phyloP scores from a whole-genome alignment of 2,329 filamentous ascomycete species.

The Exophiala xenobiotica region DNA sequence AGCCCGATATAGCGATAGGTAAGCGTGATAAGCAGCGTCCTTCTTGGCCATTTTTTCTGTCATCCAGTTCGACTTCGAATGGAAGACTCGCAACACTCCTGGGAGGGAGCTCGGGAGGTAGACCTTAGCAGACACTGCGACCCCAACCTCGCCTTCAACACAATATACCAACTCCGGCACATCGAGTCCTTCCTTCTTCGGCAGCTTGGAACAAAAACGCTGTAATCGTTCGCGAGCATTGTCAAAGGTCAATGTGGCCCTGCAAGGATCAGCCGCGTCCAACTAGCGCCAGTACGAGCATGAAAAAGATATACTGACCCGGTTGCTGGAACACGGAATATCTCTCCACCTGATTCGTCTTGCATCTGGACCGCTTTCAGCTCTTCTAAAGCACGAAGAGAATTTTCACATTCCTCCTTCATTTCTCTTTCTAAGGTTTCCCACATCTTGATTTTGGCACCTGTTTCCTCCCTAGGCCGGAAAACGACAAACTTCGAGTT shows the following conservation, averaged over 20 bases:
- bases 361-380: constrained; percentile 52
- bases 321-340: constrained; percentile 46
- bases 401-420: constrained; percentile 65
- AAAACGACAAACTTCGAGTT: constrained; percentile 59
- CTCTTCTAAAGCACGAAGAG: constrained; percentile 31
- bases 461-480: constrained; percentile 33
- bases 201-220: constrained; percentile 72
- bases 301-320: constrained; percentile 36
- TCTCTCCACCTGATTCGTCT: constrained; percentile 40
- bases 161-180: constrained; percentile 65
- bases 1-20: constrained; percentile 65
- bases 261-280: constrained; percentile 33
- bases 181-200: constrained; percentile 48
- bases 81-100: constrained; percentile 55
- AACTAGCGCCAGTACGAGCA: not conserved
- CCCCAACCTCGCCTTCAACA: constrained; percentile 40
- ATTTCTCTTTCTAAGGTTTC: constrained; percentile 68
- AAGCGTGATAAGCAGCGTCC: constrained; percentile 82
- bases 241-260: constrained; percentile 69
- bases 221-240: constrained; percentile 74
- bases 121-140: constrained; percentile 55
- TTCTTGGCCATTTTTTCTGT: constrained; percentile 71
- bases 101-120: constrained; percentile 70
- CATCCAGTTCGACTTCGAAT: constrained; percentile 59
- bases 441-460: constrained; percentile 55